Base-by-base conservation (phyloP, 495 filamentous ascomycete genomes). In the Penicillium chermesinum region DNA sequence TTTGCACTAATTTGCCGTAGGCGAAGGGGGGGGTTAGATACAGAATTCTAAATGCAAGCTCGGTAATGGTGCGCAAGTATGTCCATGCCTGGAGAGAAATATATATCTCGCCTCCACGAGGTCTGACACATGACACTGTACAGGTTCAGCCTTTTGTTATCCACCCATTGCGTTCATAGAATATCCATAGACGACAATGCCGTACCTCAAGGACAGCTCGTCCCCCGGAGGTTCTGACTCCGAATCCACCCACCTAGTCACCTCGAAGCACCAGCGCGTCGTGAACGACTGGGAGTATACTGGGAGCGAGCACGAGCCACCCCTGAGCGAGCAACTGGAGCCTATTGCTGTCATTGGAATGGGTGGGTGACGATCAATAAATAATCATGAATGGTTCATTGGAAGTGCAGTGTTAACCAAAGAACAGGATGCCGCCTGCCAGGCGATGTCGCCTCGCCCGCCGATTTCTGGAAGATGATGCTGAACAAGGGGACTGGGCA, bases 281-380 rank as follows among this genome's bases (percentile, higher is more conserved):
- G 25, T 30, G 25, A 30, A 10, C 25, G 25, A 30, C 25, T 30
- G 25, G 25, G 25, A 30, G 25, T 30, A 30, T 30, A 10, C 25
- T 30, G 25, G 25, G 10, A 10, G 25, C 25, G 17, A 40, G 17
- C 16, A 30, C 25, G 25, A 30, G 25, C 25, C 25, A 4, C 25
- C 25, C 10, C 25, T 30, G 25, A 30, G 25, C 25, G 25, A 30
- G 10, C 25, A 30, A 15, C 38, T 40, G 12, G 41, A 44, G 25
- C 41, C 41, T n/a, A 44, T 44, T 18, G 41, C 41, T 16, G 19
- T 44, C 2, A 30, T 44, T 7, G 41, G 41, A 14, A 44, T 44
- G 17, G 38, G 38, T 40, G 20, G 1, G 37, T 12, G 35, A 38
- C 18, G 1, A 3, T 38, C 35, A 12, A 8, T 18, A 19, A 19